Evolutionary conservation across 805 yeast species (phyloP).

Genomic region (Torulaspora franciscae): DNA sequence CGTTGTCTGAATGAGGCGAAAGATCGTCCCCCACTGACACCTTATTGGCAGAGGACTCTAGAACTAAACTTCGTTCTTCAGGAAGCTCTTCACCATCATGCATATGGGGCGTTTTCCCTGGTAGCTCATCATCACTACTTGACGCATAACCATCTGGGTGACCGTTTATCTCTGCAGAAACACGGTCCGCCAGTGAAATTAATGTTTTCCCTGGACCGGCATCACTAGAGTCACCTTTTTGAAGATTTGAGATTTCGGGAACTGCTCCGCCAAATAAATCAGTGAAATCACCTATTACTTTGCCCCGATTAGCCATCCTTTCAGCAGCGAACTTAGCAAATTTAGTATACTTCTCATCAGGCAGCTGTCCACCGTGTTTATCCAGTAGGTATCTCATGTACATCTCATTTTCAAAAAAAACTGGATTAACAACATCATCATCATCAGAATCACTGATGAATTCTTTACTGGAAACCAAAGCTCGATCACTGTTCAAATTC

Average conservation of each 20-base stretch:
- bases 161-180: conserved; percentile 14
- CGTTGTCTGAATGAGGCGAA: conserved; percentile 4
- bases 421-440: conserved; percentile 21
- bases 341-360: conserved; percentile 19
- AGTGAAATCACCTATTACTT: conserved; percentile 18
- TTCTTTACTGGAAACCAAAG: conserved; percentile 28
- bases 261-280: conserved; percentile 30
- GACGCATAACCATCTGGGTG: not conserved
- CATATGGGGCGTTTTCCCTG: not conserved
- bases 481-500: conserved; percentile 7
- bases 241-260: conserved; percentile 13
- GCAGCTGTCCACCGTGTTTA: conserved; percentile 25
- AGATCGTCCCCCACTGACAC: not conserved
- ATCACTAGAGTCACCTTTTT: not conserved
- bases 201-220: conserved; percentile 21
- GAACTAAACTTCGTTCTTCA: not conserved
- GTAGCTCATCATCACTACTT: not conserved
- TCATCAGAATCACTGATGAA: conserved; percentile 35
- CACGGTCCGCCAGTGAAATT: conserved; percentile 12
- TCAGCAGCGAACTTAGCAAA: conserved; percentile 30
- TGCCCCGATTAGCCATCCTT: conserved; percentile 28
- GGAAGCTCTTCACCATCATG: not conserved
- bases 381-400: conserved; percentile 33
- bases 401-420: conserved; percentile 36
- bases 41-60: not conserved